Percentiles rank a stretch among this genome's conserved stretches.
Evolutionary conservation across 805 yeast species (phyloP).

Genomic region (Candida broadrunensis): DNA sequence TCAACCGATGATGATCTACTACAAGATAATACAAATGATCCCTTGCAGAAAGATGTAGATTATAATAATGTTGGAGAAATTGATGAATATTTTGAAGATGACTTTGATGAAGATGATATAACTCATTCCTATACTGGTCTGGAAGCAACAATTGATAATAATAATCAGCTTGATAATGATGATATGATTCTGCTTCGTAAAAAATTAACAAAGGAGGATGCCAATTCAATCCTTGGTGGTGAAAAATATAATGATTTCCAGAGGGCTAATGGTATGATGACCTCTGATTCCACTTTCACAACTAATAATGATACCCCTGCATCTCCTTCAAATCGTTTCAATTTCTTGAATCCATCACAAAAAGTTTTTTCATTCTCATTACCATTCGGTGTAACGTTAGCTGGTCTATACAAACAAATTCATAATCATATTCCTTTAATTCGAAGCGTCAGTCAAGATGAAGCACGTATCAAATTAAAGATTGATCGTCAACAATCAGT

Average conservation of each 20-base stretch:
- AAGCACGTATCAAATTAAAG: constrained; percentile 31
- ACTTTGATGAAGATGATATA: constrained; percentile 4
- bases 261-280: not conserved
- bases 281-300: no score
- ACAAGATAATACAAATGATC: not conserved
- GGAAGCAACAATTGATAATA: not conserved
- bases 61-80: not conserved
- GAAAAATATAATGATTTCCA: constrained; percentile 11
- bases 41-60: not conserved
- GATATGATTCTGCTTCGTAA: not conserved
- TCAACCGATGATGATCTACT: not conserved
- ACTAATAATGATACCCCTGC: not conserved
- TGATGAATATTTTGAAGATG: not conserved
- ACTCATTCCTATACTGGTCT: not conserved
- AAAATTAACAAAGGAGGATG: constrained; percentile 28
- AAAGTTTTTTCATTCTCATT: constrained; percentile 55
- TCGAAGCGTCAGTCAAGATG: constrained; percentile 8
- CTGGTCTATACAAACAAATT: constrained; percentile 24
- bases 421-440: constrained; percentile 9
- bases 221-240: constrained; percentile 53
- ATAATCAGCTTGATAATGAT: not conserved
- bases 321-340: constrained; percentile 11
- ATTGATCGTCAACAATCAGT: constrained; percentile 55
- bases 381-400: constrained; percentile 51
- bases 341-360: constrained; percentile 15